Evolutionary conservation across 2,329 filamentous ascomycete genomes (phyloP).

Genomic region (Penicillium freii): DNA sequence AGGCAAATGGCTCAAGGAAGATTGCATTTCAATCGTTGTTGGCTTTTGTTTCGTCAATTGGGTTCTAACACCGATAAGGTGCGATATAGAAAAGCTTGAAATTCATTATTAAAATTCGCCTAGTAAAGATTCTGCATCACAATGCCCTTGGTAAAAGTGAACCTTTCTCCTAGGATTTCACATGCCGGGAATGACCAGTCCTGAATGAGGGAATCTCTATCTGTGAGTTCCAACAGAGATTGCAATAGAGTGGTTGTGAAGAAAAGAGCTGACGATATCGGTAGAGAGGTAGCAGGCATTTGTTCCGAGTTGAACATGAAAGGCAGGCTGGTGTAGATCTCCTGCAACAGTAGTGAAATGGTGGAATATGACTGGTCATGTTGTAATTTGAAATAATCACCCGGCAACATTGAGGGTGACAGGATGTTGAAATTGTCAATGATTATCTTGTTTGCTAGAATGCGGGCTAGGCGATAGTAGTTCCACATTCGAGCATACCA

Average conservation of each 20-base stretch:
- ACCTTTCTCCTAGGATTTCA: neutral
- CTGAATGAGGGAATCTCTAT: neutral
- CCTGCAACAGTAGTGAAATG: neutral
- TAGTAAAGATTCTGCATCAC: neutral
- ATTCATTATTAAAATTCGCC: neutral
- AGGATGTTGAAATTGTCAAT: neutral
- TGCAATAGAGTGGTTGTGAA: neutral
- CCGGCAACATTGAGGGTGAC: neutral
- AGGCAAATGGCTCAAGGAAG: too few species aligned
- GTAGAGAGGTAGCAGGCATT: neutral
- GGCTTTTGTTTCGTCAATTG: too few species aligned
- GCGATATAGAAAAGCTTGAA: neutral
- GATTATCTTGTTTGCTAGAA: neutral
- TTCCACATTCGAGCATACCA: constrained; percentile 9
- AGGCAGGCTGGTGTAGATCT: neutral
- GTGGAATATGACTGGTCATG: neutral
- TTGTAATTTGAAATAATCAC: neutral
- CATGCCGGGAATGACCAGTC: neutral
- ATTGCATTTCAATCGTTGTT: too few species aligned
- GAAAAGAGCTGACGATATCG: neutral
- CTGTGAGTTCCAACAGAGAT: neutral
- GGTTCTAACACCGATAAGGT: neutral
- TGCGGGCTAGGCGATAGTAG: constrained; percentile 6
- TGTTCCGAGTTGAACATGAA: constrained; percentile 4
- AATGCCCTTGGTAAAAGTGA: neutral